These are phyloP conservation scores for Exserohilum turcica DNA, from an alignment of 2,329 filamentous ascomycete species.

Conservation along the genomic window DNA sequence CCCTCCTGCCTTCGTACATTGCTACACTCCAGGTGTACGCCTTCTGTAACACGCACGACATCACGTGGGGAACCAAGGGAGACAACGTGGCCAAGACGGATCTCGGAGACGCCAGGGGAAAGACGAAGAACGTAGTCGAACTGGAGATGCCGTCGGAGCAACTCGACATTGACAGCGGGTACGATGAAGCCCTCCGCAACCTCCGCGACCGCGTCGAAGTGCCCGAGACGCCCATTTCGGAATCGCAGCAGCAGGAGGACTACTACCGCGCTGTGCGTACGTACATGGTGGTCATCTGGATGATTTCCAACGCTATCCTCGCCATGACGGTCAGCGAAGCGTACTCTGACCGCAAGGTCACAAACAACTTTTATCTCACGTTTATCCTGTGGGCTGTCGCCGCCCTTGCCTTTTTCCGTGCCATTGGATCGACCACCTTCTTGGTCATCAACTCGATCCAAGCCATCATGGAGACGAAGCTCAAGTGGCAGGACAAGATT, in stretches of 20 bases:
- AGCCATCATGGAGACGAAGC: conserved; percentile 81
- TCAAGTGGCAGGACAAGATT: conserved; percentile 59
- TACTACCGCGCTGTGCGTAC: conserved; percentile 97
- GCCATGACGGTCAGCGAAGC: conserved; percentile 92
- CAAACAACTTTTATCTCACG: conserved; percentile 85
- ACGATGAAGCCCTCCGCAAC: conserved; percentile 95
- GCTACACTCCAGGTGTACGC: conserved; percentile 98
- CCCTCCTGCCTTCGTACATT: conserved; percentile 89
- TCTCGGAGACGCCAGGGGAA: conserved; percentile 81
- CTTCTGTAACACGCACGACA: conserved; percentile 98
- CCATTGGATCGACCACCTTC: conserved; percentile 80
- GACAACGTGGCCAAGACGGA: conserved; percentile 96
- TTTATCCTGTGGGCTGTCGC: conserved; percentile 96
- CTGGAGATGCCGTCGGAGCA: conserved; percentile 98
- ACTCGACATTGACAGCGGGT: conserved; percentile 95
- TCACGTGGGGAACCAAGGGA: conserved; percentile 98
- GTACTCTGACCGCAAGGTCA: conserved; percentile 73
- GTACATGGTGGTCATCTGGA: conserved; percentile 97
- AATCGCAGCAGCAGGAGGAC: conserved; percentile 91
- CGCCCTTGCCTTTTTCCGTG: conserved; percentile 82
- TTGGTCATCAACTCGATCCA: conserved; percentile 83
- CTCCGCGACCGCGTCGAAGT: conserved; percentile 92
- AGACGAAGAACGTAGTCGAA: conserved; percentile 77
- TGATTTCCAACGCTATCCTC: conserved; percentile 87
- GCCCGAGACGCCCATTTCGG: conserved; percentile 62